Evolutionary conservation across 495 filamentous ascomycete species (phyloP).

Genomic region (Annulohypoxylon stygium): DNA sequence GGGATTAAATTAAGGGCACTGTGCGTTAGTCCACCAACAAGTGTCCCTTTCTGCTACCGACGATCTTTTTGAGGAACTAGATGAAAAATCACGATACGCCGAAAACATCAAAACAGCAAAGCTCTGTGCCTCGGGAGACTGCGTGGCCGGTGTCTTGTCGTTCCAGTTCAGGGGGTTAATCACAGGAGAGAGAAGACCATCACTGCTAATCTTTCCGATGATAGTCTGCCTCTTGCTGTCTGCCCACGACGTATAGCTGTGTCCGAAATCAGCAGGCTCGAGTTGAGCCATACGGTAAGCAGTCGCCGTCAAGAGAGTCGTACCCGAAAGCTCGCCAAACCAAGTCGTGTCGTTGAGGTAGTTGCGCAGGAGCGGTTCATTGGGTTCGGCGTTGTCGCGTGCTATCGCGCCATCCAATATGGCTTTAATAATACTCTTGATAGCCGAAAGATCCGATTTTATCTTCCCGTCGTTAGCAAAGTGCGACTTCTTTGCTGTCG

Average conservation of each 20-base stretch:
- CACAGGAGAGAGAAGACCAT: constrained; percentile 60
- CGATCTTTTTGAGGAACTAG: constrained; percentile 14
- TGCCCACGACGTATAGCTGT: constrained; percentile 61
- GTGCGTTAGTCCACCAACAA: too few species aligned
- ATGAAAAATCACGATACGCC: constrained; percentile 57
- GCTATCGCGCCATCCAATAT: constrained; percentile 64
- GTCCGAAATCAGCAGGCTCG: constrained; percentile 54
- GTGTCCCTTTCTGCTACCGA: neutral
- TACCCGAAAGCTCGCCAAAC: constrained; percentile 67
- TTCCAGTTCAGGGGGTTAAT: constrained; percentile 64
- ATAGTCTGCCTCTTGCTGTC: constrained; percentile 57
- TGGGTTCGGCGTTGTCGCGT: constrained; percentile 52
- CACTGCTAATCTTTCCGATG: constrained; percentile 48
- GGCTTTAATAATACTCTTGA: constrained; percentile 57
- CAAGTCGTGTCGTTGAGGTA: constrained; percentile 63
- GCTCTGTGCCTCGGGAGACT: constrained; percentile 63
- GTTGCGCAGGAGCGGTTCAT: constrained; percentile 62
- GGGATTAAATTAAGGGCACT: too few species aligned
- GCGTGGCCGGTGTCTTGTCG: constrained; percentile 51
- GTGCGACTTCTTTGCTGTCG: constrained; percentile 57
- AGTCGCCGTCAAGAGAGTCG: constrained; percentile 58
- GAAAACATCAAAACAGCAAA: constrained; percentile 63
- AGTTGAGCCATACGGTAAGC: constrained; percentile 63
- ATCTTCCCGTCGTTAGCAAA: constrained; percentile 49
- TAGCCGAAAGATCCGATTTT: constrained; percentile 45